Conservation (phyloP, 176 grass and related monocot species). For the Triticum dicoccoides region DNA sequence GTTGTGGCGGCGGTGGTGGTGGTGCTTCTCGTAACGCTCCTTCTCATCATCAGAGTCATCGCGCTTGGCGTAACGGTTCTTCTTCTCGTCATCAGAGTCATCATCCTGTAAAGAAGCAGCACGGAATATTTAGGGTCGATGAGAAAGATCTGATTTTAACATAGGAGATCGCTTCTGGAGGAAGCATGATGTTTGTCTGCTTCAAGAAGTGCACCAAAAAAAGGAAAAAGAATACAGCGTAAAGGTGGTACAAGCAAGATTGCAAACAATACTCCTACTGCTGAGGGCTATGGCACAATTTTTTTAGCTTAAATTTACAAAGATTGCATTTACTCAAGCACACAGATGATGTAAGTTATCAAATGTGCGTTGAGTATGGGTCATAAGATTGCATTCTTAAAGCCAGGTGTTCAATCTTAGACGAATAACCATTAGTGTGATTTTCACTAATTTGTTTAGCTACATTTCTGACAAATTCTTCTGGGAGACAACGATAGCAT, state of each 20-base stretch:
- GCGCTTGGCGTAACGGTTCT: constrained; percentile 37
- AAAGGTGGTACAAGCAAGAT: background rate
- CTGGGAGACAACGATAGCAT: background rate
- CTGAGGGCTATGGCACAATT: background rate
- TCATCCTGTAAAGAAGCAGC: constrained; percentile 33
- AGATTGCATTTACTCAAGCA: background rate
- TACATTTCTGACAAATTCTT: background rate
- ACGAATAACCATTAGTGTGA: background rate
- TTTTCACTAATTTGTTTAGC: background rate
- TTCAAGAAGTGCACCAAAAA: background rate
- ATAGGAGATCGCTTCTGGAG: background rate
- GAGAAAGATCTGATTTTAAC: background rate
- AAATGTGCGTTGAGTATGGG: background rate
- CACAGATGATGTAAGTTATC: background rate
- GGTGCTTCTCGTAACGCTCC: constrained; percentile 42
- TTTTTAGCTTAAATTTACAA: background rate
- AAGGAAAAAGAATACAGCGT: background rate
- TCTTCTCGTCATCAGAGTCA: constrained; percentile 66
- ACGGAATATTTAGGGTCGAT: background rate
- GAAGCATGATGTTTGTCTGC: background rate
- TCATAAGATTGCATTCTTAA: background rate
- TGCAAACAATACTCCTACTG: background rate
- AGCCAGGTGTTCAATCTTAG: background rate
- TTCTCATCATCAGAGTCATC: constrained; percentile 65
- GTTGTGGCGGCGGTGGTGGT: constrained; percentile 42